Percentiles rank a stretch among this genome's conserved stretches.
Evolutionary conservation across 163 green algal species (phyloP).

Genomic region (Scenedesmus sp.): DNA sequence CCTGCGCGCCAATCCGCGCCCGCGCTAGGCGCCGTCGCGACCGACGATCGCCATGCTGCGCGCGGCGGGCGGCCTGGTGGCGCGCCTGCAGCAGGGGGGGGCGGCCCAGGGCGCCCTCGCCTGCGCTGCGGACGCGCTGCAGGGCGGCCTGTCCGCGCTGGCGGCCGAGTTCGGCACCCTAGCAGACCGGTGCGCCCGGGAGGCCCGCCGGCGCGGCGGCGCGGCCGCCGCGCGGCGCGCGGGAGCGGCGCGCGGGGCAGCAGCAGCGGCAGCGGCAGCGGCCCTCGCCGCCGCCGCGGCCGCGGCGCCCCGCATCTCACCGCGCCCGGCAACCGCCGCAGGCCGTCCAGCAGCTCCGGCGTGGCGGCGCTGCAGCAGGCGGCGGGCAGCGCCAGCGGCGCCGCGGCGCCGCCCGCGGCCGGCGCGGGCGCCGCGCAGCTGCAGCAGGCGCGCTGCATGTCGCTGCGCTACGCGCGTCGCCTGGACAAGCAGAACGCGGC

Average conservation of each 20-base stretch:
- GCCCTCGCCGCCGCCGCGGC: neutral
- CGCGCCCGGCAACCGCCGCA: neutral
- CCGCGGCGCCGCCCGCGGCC: neutral
- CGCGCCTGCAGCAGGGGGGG: conserved; percentile 12
- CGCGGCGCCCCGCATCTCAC: neutral
- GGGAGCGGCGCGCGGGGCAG: neutral
- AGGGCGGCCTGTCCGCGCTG: neutral
- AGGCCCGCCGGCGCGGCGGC: neutral
- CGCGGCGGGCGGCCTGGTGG: conserved; percentile 5
- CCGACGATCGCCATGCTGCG: conserved; percentile 22
- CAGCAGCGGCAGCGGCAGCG: neutral
- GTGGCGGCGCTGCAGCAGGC: neutral
- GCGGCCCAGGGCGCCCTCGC: conserved; percentile 22
- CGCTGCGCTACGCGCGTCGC: conserved; percentile 35
- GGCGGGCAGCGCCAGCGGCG: neutral
- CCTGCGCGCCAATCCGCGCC: too few relatives aligned
- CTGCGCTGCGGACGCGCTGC: conserved; percentile 14
- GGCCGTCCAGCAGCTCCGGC: conserved; percentile 14
- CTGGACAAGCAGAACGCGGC: neutral
- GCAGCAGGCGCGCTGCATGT: conserved; percentile 14
- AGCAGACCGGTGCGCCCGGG: neutral
- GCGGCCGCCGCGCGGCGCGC: neutral
- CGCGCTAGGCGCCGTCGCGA: too few relatives aligned
- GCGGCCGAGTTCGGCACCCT: conserved; percentile 23
- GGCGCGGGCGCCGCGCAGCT: neutral